phyloP scores from a whole-genome alignment of 2,329 filamentous ascomycete species.

The Phaeomoniella chlamydospora region DNA sequence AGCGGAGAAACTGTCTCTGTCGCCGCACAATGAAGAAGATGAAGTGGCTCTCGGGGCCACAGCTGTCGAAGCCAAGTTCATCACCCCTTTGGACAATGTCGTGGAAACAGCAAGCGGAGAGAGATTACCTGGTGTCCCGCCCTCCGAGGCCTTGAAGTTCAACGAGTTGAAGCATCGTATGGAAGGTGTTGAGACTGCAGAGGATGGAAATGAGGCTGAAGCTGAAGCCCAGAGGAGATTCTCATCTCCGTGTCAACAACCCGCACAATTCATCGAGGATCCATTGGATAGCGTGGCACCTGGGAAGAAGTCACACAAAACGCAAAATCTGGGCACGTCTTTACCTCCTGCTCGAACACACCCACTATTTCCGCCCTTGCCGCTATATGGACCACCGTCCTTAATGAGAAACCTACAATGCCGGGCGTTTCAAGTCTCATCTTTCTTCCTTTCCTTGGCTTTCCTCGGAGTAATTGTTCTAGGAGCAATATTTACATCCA shows the following conservation, averaged over 20 bases:
- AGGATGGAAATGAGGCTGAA: no score
- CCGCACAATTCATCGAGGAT: slow-evolving; percentile 2
- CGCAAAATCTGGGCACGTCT: slow-evolving; percentile 15
- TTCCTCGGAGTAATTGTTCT: slow-evolving; percentile 67
- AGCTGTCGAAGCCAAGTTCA: slow-evolving; percentile 17
- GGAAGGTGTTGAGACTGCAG: slow-evolving; percentile 4
- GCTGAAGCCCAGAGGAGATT: neutral
- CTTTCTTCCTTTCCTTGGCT: slow-evolving; percentile 60
- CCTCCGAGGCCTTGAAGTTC: slow-evolving; percentile 56
- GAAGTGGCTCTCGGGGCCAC: slow-evolving; percentile 4
- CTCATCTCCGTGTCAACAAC: slow-evolving; percentile 1
- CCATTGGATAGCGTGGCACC: slow-evolving; percentile 2
- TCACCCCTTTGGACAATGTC: slow-evolving; percentile 58
- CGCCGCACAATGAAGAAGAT: slow-evolving; percentile 5
- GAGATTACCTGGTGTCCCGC: slow-evolving; percentile 52
- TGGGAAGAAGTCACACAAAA: slow-evolving; percentile 2
- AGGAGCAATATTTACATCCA: slow-evolving; percentile 55
- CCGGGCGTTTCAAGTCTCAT: slow-evolving; percentile 48
- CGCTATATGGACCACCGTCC: slow-evolving; percentile 65
- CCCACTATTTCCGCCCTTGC: slow-evolving; percentile 71
- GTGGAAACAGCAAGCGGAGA: slow-evolving; percentile 54
- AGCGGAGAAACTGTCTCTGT: slow-evolving; percentile 14
- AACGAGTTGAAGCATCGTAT: slow-evolving; percentile 29
- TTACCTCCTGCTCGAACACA: slow-evolving; percentile 55
- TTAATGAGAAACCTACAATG: slow-evolving; percentile 51